These are phyloP conservation scores for Daldinia concentrica DNA, from an alignment of 495 filamentous ascomycete species.

Conservation along the genomic window DNA sequence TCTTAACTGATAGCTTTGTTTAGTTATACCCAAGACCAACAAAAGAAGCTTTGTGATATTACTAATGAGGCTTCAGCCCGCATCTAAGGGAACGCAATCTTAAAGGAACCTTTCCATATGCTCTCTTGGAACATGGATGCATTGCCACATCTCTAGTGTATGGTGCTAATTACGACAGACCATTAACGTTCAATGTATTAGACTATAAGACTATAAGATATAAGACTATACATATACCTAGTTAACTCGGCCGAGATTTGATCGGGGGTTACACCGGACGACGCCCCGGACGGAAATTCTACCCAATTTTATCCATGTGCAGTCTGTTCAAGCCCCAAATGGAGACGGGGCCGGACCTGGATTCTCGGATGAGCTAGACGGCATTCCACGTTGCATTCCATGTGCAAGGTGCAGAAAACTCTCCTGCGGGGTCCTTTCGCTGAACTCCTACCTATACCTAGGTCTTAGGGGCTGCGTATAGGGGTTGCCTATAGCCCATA, in stretches of 20 bases:
- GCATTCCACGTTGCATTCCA: constrained; percentile 35
- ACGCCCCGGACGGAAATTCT: constrained; percentile 21
- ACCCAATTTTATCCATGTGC: constrained; percentile 28
- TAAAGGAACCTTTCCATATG: too few species aligned
- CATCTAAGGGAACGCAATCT: too few species aligned
- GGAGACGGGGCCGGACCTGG: constrained; percentile 35
- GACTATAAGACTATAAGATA: background rate
- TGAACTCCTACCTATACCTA: constrained; percentile 1
- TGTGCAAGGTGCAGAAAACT: constrained; percentile 12
- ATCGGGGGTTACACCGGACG: constrained; percentile 29
- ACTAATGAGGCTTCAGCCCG: too few species aligned
- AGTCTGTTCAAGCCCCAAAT: constrained; percentile 15
- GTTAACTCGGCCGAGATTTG: constrained; percentile 33
- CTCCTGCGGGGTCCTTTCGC: constrained; percentile 17
- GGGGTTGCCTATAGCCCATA: background rate
- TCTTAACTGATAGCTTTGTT: constrained; percentile 11
- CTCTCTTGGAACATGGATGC: too few species aligned
- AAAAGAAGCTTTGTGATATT: too few species aligned
- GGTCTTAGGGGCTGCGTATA: background rate
- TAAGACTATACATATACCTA: background rate
- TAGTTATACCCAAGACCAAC: too few species aligned
- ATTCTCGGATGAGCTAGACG: constrained; percentile 21
- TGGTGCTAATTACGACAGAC: too few species aligned
- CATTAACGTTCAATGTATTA: background rate
- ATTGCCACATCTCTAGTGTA: too few species aligned